Evolutionary conservation across 2,329 filamentous ascomycete species (phyloP).

Genomic region (Intubia oerlemansii): DNA sequence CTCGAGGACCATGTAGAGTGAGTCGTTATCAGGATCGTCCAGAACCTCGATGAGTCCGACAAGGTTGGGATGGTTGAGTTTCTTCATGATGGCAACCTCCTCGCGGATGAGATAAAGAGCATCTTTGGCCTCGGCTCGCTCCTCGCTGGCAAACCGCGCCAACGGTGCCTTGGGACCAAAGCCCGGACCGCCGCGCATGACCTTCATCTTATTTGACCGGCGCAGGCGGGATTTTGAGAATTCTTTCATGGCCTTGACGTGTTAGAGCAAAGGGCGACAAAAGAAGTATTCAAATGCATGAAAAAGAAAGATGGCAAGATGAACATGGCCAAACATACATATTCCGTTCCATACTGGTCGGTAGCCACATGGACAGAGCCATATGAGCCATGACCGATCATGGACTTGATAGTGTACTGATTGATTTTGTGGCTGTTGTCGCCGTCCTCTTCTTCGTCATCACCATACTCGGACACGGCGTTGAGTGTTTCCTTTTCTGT

Average conservation of each 20-base stretch:
- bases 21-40: slow-evolving; percentile 88
- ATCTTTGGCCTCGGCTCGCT: slow-evolving; percentile 40
- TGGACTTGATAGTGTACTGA: slow-evolving; percentile 82
- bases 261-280: too few species aligned
- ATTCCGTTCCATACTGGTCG: slow-evolving; percentile 85
- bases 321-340: too few species aligned
- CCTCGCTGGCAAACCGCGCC: slow-evolving; percentile 13
- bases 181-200: background rate
- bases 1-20: slow-evolving; percentile 94
- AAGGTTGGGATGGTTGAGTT: slow-evolving; percentile 85
- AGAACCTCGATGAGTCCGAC: slow-evolving; percentile 84
- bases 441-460: slow-evolving; percentile 62
- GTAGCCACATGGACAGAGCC: slow-evolving; percentile 78
- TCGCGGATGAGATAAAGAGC: slow-evolving; percentile 77
- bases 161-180: slow-evolving; percentile 6
- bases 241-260: slow-evolving; percentile 60
- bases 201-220: slow-evolving; percentile 39
- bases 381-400: slow-evolving; percentile 93
- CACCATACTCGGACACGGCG: slow-evolving; percentile 69
- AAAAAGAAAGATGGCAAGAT: too few species aligned
- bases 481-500: slow-evolving; percentile 65
- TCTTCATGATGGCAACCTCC: slow-evolving; percentile 99
- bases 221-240: slow-evolving; percentile 85
- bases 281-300: too few species aligned
- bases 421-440: slow-evolving; percentile 72